These are phyloP conservation scores for Raffaelea deltoideospora DNA, from an alignment of 2,329 filamentous ascomycete genomes.

Conservation along the genomic window DNA sequence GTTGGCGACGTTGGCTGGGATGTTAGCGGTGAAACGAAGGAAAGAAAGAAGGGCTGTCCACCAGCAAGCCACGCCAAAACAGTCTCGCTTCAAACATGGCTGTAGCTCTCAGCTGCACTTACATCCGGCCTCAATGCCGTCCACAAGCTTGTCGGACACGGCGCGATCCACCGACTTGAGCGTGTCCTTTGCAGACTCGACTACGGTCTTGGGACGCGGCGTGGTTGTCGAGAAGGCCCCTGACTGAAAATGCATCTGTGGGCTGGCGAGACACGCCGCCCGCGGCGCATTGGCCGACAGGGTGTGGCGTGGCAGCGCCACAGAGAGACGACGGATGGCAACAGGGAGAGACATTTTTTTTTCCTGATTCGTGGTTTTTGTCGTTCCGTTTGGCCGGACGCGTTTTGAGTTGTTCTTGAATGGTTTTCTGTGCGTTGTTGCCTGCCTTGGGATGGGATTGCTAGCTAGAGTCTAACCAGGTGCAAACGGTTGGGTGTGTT, in stretches of 20 bases:
- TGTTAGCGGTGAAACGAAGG: not conserved
- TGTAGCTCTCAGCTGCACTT: conserved; percentile 19
- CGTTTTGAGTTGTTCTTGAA: too few relatives aligned
- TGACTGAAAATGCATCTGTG: not conserved
- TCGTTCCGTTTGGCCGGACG: too few relatives aligned
- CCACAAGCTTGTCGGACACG: conserved; percentile 45
- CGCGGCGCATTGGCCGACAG: too few relatives aligned
- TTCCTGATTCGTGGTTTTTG: too few relatives aligned
- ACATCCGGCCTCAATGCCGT: conserved; percentile 45
- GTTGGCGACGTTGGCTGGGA: conserved; percentile 18
- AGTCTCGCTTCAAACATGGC: too few relatives aligned
- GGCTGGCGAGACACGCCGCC: not conserved
- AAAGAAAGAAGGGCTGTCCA: not conserved
- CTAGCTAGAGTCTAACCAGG: too few relatives aligned
- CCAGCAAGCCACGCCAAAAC: not conserved
- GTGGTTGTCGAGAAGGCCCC: conserved; percentile 33
- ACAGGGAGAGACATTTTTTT: too few relatives aligned
- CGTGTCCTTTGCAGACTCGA: conserved; percentile 42
- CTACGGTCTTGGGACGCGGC: conserved; percentile 29
- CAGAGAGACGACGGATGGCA: too few relatives aligned
- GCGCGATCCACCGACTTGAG: conserved; percentile 43
- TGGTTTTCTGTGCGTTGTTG: too few relatives aligned
- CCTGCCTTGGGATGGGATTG: too few relatives aligned
- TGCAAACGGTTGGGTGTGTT: too few relatives aligned
- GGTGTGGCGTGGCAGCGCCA: too few relatives aligned